Evolutionary conservation across 2,329 filamentous ascomycete species (phyloP).

Genomic region (Monosporascus sp.): DNA sequence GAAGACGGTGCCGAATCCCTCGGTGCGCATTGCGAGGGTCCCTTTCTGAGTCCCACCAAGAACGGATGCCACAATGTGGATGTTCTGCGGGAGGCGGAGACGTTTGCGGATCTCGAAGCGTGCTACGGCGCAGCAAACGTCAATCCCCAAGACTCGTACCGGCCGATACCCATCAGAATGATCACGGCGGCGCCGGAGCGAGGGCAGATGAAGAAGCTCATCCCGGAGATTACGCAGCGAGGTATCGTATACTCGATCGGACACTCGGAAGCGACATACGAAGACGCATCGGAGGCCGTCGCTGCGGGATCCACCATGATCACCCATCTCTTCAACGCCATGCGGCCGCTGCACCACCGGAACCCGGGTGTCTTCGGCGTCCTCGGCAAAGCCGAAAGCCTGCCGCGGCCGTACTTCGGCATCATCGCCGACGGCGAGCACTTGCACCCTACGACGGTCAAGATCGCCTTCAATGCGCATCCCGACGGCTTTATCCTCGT

Average conservation of each 20-base stretch:
- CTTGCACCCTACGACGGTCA: conserved; percentile 80
- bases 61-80: conserved; percentile 80
- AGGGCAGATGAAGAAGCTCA: conserved; percentile 63
- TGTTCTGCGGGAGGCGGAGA: conserved; percentile 62
- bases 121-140: conserved; percentile 74
- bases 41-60: conserved; percentile 76
- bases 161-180: conserved; percentile 59
- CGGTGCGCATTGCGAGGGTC: conserved; percentile 86
- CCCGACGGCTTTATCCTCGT: conserved; percentile 82
- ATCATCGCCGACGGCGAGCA: conserved; percentile 90
- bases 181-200: conserved; percentile 83
- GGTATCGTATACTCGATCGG: conserved; percentile 77
- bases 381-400: conserved; percentile 60
- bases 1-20: conserved; percentile 77
- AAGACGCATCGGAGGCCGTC: conserved; percentile 69
- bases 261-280: conserved; percentile 83
- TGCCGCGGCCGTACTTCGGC: conserved; percentile 71
- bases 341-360: conserved; percentile 84
- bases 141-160: conserved; percentile 28
- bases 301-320: conserved; percentile 80
- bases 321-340: conserved; percentile 91
- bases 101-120: conserved; percentile 59
- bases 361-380: conserved; percentile 89
- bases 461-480: conserved; percentile 83
- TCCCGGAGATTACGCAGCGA: conserved; percentile 58